Conservation (phyloP, 2,329 filamentous ascomycete species). For the Epichloe baconii region DNA sequence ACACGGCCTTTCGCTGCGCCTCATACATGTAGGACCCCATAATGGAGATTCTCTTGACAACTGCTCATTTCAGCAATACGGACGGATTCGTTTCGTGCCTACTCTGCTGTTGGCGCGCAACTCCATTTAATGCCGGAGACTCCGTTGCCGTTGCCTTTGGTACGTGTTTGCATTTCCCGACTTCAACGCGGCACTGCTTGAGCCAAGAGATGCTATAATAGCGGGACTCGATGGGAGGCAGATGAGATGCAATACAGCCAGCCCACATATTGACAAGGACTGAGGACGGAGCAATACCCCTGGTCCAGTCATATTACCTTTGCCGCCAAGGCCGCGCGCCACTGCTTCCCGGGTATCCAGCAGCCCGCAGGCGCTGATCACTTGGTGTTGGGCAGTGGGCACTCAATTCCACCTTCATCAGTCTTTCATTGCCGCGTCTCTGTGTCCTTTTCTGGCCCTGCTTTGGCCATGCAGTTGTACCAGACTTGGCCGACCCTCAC, state of each 20-base stretch:
- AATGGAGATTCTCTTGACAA: no score
- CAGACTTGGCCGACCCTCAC: not conserved
- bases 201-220: not conserved
- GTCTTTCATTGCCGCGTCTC: not conserved
- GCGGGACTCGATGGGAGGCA: not conserved
- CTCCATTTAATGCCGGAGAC: not conserved
- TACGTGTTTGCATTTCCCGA: not conserved
- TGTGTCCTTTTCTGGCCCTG: conserved; percentile 3
- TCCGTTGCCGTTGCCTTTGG: no score
- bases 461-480: not conserved
- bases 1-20: no score
- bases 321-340: conserved; percentile 1
- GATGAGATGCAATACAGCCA: not conserved
- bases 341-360: conserved; percentile 5
- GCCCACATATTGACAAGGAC: not conserved
- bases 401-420: conserved; percentile 1
- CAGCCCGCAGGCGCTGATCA: conserved; percentile 3
- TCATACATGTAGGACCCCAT: no score
- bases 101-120: not conserved
- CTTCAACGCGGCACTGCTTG: not conserved
- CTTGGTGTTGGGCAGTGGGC: not conserved
- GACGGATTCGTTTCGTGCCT: not conserved
- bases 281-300: not conserved
- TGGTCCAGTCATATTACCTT: conserved; percentile 2
- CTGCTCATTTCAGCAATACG: not conserved